Evolutionary conservation across 805 yeast species (phyloP).

Genomic region (Hanseniaspora mollemarum): DNA sequence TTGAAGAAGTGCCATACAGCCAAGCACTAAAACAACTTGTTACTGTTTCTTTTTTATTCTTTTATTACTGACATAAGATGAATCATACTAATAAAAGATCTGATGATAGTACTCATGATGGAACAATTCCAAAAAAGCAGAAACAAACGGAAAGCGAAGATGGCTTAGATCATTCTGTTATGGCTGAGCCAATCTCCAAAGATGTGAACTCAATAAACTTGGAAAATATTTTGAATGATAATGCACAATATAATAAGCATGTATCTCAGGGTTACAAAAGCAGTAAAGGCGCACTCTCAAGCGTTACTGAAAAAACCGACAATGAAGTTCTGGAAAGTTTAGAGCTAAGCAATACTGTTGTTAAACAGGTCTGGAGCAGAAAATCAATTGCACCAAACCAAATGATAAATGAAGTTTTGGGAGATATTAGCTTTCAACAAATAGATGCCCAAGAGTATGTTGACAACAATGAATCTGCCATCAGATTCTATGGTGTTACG

Average conservation of each 20-base stretch:
- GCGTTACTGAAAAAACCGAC: not conserved
- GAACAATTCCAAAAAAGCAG: not conserved
- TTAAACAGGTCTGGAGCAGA: slow-evolving; percentile 35
- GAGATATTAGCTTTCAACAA: slow-evolving; percentile 71
- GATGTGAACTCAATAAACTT: slow-evolving; percentile 10
- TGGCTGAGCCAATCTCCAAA: slow-evolving; percentile 14
- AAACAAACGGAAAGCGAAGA: not conserved
- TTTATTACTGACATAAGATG: not conserved
- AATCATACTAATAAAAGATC: not conserved
- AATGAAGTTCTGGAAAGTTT: slow-evolving; percentile 5
- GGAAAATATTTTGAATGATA: slow-evolving; percentile 11
- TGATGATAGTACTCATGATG: not conserved
- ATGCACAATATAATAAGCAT: slow-evolving; percentile 14
- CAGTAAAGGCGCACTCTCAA: not conserved
- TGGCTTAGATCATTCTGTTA: slow-evolving; percentile 13
- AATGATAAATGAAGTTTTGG: slow-evolving; percentile 36
- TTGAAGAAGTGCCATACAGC: no score
- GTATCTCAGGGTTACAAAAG: slow-evolving; percentile 8
- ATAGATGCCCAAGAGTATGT: slow-evolving; percentile 83
- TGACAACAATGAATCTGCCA: slow-evolving; percentile 38
- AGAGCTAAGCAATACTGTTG: slow-evolving; percentile 7
- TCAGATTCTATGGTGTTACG: slow-evolving; percentile 88
- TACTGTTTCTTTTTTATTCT: not conserved
- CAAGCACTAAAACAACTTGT: no score
- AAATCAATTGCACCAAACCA: slow-evolving; percentile 46